Percentiles rank a stretch among this genome's conserved stretches.
phyloP scores from a whole-genome alignment of 805 yeast species.

The Sugiyamaella marilandica region DNA sequence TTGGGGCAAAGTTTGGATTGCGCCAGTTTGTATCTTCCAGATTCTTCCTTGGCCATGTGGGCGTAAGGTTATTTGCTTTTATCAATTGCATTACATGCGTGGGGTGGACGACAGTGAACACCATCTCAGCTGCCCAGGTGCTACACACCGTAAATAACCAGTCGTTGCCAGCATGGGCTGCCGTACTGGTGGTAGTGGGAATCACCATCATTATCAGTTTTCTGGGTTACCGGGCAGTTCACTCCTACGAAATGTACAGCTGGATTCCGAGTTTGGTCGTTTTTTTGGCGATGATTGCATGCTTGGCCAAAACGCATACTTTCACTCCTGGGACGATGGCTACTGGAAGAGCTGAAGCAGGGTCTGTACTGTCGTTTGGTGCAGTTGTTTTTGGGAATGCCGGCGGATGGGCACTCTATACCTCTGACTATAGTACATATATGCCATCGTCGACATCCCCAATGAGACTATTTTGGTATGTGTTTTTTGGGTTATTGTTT shows the following conservation, averaged over 20 bases:
- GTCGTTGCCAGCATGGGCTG: constrained; percentile 80
- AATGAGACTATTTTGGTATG: constrained; percentile 49
- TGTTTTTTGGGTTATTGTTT: constrained; percentile 50
- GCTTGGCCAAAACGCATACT: constrained; percentile 58
- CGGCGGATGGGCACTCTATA: constrained; percentile 88
- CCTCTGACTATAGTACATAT: constrained; percentile 72
- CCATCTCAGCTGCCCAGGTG: constrained; percentile 77
- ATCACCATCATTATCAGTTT: constrained; percentile 66
- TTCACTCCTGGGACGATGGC: constrained; percentile 44
- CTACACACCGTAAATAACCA: constrained; percentile 62
- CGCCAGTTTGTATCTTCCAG: constrained; percentile 79
- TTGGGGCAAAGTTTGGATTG: constrained; percentile 76
- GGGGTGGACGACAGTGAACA: constrained; percentile 92
- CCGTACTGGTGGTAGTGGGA: constrained; percentile 61
- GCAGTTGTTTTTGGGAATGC: constrained; percentile 79
- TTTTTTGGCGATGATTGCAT: constrained; percentile 69
- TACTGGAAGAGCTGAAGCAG: constrained; percentile 63
- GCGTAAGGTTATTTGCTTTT: constrained; percentile 68
- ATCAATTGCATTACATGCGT: constrained; percentile 76
- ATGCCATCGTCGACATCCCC: constrained; percentile 5
- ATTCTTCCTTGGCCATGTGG: constrained; percentile 64
- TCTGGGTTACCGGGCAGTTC: constrained; percentile 78
- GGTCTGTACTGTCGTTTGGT: constrained; percentile 69
- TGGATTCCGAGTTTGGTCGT: constrained; percentile 75
- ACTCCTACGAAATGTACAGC: constrained; percentile 70